Evolutionary conservation across 352 stramenopile genomes (phyloP).

Genomic region (Pythium aquatile): DNA sequence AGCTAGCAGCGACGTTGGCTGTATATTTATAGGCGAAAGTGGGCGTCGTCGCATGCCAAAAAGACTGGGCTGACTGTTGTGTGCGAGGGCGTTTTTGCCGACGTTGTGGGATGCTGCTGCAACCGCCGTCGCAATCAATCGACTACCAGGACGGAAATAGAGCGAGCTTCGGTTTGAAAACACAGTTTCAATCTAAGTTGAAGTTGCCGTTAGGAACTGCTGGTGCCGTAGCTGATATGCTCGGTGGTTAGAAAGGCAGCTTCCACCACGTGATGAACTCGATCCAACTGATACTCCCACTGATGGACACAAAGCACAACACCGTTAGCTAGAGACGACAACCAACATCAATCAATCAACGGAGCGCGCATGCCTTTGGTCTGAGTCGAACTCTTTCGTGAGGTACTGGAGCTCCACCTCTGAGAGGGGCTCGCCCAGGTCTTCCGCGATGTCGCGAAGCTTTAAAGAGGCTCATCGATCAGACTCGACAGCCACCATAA

Average conservation of each 20-base stretch:
- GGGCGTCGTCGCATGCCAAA: conserved; percentile 6
- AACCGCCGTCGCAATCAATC: conserved; percentile 5
- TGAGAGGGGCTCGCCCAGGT: conserved; percentile 72
- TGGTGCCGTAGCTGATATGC: background rate
- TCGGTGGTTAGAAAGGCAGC: conserved; percentile 44
- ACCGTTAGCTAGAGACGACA: background rate
- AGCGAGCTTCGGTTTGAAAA: background rate
- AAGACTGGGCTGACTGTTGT: background rate
- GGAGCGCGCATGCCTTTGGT: conserved; percentile 42
- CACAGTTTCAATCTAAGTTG: conserved; percentile 11
- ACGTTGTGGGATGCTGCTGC: conserved; percentile 7
- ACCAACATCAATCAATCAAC: no score
- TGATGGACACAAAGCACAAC: conserved; percentile 16
- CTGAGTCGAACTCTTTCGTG: conserved; percentile 66
- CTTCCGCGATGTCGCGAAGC: conserved; percentile 71
- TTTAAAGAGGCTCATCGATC: conserved; percentile 17
- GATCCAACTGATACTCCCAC: conserved; percentile 60
- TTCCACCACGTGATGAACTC: conserved; percentile 85
- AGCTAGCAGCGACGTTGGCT: background rate
- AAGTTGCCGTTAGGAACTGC: conserved; percentile 19
- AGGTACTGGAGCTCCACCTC: conserved; percentile 71
- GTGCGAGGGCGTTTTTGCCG: conserved; percentile 8
- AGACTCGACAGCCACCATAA: background rate
- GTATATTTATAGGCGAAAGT: conserved; percentile 11
- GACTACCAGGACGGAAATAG: background rate